Percentiles rank a stretch among this genome's conserved stretches.
Conservation (phyloP, 331 rosid species). For the Quercus lobata region DNA sequence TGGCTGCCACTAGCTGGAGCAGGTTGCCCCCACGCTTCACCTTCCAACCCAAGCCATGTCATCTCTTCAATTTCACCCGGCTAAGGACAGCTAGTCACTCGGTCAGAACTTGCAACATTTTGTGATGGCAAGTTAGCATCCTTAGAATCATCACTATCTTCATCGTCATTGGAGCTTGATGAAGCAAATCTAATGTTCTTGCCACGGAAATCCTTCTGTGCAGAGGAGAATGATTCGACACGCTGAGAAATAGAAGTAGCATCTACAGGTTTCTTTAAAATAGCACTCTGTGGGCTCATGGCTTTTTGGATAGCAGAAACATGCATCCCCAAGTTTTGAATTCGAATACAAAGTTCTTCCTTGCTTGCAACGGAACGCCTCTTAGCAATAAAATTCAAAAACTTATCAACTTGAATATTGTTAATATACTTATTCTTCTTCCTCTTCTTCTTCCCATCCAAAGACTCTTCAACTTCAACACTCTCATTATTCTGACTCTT, state of each 20-base stretch:
- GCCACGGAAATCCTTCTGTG: constrained; percentile 51
- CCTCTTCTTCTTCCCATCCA: constrained; percentile 34
- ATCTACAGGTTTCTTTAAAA: constrained; percentile 26
- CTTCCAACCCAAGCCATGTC: constrained; percentile 56
- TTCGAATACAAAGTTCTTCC: constrained; percentile 75
- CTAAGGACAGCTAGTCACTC: constrained; percentile 69
- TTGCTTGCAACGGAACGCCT: constrained; percentile 42
- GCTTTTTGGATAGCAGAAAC: constrained; percentile 49
- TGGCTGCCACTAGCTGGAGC: constrained; percentile 29
- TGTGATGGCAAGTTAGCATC: constrained; percentile 35
- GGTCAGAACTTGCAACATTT: constrained; percentile 47
- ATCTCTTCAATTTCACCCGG: constrained; percentile 79
- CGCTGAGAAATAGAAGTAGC: constrained; percentile 60
- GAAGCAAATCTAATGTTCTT: constrained; percentile 64
- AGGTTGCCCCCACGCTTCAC: constrained; percentile 28
- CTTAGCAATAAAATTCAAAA: constrained; percentile 66
- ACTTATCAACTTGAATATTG: constrained; percentile 32
- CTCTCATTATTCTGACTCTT: constrained; percentile 1
- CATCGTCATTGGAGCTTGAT: constrained; percentile 45
- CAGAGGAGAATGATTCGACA: constrained; percentile 68
- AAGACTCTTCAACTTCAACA: constrained; percentile 36
- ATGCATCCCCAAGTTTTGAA: constrained; percentile 65
- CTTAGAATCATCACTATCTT: constrained; percentile 18
- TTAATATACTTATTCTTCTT: background rate
- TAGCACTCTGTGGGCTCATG: constrained; percentile 34